Evolutionary conservation across 2,329 filamentous ascomycete species (phyloP), one percentile per base, ranked within the genome.

Genomic region (Pseudocercospora macadamiae): DNA sequence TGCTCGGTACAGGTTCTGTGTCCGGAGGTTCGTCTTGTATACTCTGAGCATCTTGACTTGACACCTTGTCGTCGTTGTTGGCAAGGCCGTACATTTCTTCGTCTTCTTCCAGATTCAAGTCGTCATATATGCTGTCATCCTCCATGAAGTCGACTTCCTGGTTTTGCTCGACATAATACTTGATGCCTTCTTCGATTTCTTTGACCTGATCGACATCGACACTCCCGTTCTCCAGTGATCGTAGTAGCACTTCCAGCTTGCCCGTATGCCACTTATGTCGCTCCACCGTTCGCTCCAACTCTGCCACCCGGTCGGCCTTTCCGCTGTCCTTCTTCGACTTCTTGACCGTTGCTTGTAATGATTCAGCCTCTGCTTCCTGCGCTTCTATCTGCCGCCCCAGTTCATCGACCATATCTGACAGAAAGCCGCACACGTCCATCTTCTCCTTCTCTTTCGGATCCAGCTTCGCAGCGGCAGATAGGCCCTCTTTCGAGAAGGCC

Each of bases 391-490:
- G 93, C 68, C 89, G 89, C 72, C 96, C 92, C 59, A 99, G 85
- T 73, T 96, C 91, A 72, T 97, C 93, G 55, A 97, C 91, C 85
- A 91, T 92, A 58, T 80, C 84, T 62, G 87, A 87, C 45, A 99
- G 80, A 77, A 97, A 97, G 57, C 96, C 89, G 78, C 88, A 86
- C 26, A 90, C 84, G 70, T 97, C 93, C 62, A 90, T 82, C 78
- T 96, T 96, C 74, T 96, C 93, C 75, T 96, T 91, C 76, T 97
- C 95, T 74, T 93, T 96, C n/a, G 95, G 95, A 78, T 99, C 95
- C 64, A 97, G 84, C 77, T 96, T 96, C 51, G 91, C 88, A 23
- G 92, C 91, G 53, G 93, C 90, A 64, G 91, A 95, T 65, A 99
- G 80, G 44, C 95, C 95, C 78, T 97, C 95, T 82, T 99, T 97